Percentiles rank a stretch among this genome's conserved stretches.
Conservation (phyloP, 129 eudicot genomes). For the Lactuca sativa region DNA sequence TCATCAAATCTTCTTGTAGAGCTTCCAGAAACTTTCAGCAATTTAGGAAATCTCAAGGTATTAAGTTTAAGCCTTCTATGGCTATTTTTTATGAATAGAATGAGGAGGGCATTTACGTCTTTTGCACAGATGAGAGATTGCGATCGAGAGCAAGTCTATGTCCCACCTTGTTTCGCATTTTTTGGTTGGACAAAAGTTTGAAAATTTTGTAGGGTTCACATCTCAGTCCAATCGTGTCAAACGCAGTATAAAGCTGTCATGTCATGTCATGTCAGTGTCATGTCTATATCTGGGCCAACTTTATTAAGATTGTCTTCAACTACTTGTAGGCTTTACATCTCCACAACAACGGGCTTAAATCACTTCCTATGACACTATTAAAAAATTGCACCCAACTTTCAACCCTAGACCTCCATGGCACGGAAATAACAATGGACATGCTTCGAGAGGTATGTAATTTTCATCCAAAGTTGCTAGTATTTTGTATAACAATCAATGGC, state of each 20-base stretch:
- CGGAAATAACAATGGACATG: conserved; percentile 84
- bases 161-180: neutral
- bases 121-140: neutral
- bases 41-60: conserved; percentile 70
- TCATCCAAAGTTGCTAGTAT: neutral
- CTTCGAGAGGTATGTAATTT: conserved; percentile 64
- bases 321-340: conserved; percentile 70
- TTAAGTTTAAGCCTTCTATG: neutral
- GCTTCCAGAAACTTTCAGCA: conserved; percentile 72
- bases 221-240: neutral
- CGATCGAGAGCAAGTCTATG: neutral
- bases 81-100: neutral
- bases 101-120: neutral
- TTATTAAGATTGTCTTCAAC: neutral
- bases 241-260: neutral
- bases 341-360: conserved; percentile 72
- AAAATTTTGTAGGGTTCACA: too few species aligned
- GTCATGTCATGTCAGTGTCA: neutral
- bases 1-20: conserved; percentile 82
- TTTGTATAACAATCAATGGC: neutral
- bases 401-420: conserved; percentile 82
- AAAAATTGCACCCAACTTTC: conserved; percentile 71
- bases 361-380: conserved; percentile 62
- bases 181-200: neutral
- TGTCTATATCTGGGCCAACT: neutral